These are phyloP conservation scores for Leccinum arenicola DNA, from an alignment of 768 basidiomycete species.

Conservation along the genomic window DNA sequence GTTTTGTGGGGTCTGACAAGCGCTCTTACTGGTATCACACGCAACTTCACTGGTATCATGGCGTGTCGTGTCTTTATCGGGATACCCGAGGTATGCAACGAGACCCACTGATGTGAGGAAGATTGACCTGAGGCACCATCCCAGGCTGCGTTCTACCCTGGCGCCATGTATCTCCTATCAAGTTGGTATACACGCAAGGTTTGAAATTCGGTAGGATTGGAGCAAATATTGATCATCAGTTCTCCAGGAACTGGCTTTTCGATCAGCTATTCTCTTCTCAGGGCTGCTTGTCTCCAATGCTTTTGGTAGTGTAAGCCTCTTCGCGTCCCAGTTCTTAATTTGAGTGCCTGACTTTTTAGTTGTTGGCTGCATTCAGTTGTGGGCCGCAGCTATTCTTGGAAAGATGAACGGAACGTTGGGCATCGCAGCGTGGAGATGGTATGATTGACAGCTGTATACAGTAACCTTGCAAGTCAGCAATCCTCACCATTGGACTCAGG, in stretches of 20 bases:
- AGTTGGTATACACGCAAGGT: constrained; percentile 27
- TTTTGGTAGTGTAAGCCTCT: constrained; percentile 53
- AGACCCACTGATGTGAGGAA: neutral
- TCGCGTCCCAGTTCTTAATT: neutral
- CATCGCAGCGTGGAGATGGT: constrained; percentile 73
- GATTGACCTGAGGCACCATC: neutral
- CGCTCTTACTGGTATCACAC: constrained; percentile 57
- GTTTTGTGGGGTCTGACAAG: constrained; percentile 65
- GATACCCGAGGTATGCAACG: constrained; percentile 46
- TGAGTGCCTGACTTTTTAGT: neutral
- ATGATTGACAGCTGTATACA: constrained; percentile 3
- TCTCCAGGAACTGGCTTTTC: constrained; percentile 57
- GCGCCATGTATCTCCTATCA: constrained; percentile 38
- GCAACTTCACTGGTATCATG: constrained; percentile 54
- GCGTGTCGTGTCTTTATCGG: constrained; percentile 61
- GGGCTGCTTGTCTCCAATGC: constrained; percentile 63
- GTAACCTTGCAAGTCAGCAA: neutral
- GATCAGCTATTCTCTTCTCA: constrained; percentile 57
- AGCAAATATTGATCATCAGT: neutral
- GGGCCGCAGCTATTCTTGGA: constrained; percentile 70
- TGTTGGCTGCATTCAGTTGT: constrained; percentile 40
- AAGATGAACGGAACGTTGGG: constrained; percentile 67
- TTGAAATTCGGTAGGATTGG: neutral
- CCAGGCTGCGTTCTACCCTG: constrained; percentile 64
- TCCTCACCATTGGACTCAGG: constrained; percentile 37